A percentile compares a stretch with the other conserved stretches of the same genome.
Conservation (phyloP, 2,329 filamentous ascomycete species). For the Botrytis elliptica region DNA sequence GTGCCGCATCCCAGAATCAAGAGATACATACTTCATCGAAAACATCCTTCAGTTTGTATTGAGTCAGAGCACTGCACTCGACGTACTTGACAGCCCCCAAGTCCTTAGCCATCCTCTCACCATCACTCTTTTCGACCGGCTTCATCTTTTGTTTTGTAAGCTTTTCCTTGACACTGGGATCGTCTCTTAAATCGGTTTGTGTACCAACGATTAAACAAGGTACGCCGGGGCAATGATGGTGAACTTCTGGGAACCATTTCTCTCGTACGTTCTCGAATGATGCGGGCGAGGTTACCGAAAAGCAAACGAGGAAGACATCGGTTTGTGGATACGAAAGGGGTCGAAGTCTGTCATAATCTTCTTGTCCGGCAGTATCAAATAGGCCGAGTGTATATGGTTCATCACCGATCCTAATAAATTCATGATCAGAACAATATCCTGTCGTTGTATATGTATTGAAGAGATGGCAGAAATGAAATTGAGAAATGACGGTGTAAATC, state of each 20-base stretch:
- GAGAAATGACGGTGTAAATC: conserved; percentile 5
- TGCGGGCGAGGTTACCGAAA: conserved; percentile 94
- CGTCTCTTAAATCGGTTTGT: conserved; percentile 93
- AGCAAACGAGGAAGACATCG: conserved; percentile 98
- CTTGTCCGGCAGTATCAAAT: conserved; percentile 98
- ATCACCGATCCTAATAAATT: conserved; percentile 80
- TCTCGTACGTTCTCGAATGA: conserved; percentile 99
- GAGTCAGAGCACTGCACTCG: conserved; percentile 95
- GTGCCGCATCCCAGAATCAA: background rate
- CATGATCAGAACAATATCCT: conserved; percentile 22
- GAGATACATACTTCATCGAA: conserved; percentile 82
- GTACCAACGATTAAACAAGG: conserved; percentile 97
- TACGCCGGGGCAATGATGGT: conserved; percentile 96
- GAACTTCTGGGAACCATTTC: conserved; percentile 98
- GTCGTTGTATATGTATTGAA: background rate
- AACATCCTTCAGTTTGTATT: conserved; percentile 98
- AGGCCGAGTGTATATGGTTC: conserved; percentile 96
- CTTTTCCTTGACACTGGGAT: conserved; percentile 84
- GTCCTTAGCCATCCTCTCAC: conserved; percentile 94
- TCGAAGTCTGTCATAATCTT: conserved; percentile 97
- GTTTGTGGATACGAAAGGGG: conserved; percentile 97
- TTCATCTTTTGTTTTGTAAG: conserved; percentile 94
- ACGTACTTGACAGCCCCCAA: conserved; percentile 98
- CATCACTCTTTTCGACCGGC: conserved; percentile 87
- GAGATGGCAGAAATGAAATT: background rate